Evolutionary conservation across 768 basidiomycete species (phyloP), one percentile per base, ranked within the genome.

Genomic region (Lentinula sp.): DNA sequence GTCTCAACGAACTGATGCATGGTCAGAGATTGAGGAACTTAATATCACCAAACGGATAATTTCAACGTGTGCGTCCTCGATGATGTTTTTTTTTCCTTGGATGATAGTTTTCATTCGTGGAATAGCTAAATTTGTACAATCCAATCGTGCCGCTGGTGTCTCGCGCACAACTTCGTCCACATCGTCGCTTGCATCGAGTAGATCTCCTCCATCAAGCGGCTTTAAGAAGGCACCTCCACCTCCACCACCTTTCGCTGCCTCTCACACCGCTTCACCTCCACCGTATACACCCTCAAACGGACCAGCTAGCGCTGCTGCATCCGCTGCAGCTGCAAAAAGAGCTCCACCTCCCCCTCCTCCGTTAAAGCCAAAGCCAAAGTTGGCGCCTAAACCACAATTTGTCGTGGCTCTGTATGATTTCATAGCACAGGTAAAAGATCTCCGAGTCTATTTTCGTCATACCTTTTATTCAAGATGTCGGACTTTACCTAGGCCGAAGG

Each of bases 391-490:
- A 55, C 75, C 80, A 3, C 83, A 87, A 71, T 94, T 93, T 68
- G 94, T 95, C 28, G 88, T 92, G 9, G 97, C 97, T 34, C 70
- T 98, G 68, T 99, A 97, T 70, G 97, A 99, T 72, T 99, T 96
- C 70, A 81, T 80, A 39, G 93, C 97, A 18, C 95, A 96, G 82
- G 88, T 86, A 69, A 58, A 77, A 69, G 18, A n/a, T 49, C 9
- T 11, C 39, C 8, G 18, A n/a, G n/a, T 55, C 11, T 60, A 31
- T 39, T 6, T 8, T 4, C n/a, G 11, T 59, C 57, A n/a, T 49
- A 31, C 23, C 11, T 11, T 40, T 31, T 31, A 10, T 31, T 51
- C 5, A 5, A 57, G 28, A 49, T 21, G 50, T 18, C 37, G 13
- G 52, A 3, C 51, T 60, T 52, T 21, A 40, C 53, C 5, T 64